Percentiles rank a stretch among this genome's conserved stretches.
These are phyloP conservation scores for Bipolaris cookei DNA, from an alignment of 2,329 filamentous ascomycete species.

Conservation along the genomic window DNA sequence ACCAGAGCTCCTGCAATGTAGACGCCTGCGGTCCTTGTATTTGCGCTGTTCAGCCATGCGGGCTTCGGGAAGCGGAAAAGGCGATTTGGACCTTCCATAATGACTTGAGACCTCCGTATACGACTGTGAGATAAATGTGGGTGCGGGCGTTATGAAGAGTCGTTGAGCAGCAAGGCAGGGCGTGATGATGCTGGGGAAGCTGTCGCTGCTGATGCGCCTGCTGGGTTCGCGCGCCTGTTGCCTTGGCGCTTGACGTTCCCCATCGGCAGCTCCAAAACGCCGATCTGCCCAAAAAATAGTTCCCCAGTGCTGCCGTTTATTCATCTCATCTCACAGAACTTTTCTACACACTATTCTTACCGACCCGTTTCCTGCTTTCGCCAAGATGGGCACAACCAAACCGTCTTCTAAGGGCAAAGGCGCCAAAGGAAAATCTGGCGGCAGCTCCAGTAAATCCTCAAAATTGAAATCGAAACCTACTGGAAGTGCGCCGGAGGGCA, in stretches of 20 bases:
- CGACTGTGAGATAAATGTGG: conserved; percentile 2
- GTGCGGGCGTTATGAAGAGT: conserved; percentile 7
- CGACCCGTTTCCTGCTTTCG: background rate
- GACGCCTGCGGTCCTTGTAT: conserved; percentile 68
- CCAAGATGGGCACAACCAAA: conserved; percentile 41
- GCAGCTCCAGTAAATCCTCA: conserved; percentile 29
- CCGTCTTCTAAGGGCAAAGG: conserved; percentile 29
- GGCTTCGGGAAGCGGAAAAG: conserved; percentile 73
- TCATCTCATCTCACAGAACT: background rate
- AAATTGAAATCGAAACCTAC: conserved; percentile 38
- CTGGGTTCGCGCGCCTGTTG: conserved; percentile 38
- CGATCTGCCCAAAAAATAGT: conserved; percentile 36
- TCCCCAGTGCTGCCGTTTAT: conserved; percentile 13
- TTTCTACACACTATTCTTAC: background rate
- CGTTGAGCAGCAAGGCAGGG: conserved; percentile 9
- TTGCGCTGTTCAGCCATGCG: conserved; percentile 70
- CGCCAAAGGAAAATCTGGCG: conserved; percentile 36
- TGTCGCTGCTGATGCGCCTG: conserved; percentile 23
- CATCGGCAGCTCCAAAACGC: conserved; percentile 17
- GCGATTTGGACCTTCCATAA: conserved; percentile 57
- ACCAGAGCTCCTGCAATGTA: conserved; percentile 71
- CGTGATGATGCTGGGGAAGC: conserved; percentile 26
- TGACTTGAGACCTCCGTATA: conserved; percentile 10
- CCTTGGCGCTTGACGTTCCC: conserved; percentile 23
- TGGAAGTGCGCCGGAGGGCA: conserved; percentile 42